Evolutionary conservation across 169 alveolate species (phyloP), one percentile per base, ranked within the genome.

Genomic region (Cryptosporidium bovis): DNA sequence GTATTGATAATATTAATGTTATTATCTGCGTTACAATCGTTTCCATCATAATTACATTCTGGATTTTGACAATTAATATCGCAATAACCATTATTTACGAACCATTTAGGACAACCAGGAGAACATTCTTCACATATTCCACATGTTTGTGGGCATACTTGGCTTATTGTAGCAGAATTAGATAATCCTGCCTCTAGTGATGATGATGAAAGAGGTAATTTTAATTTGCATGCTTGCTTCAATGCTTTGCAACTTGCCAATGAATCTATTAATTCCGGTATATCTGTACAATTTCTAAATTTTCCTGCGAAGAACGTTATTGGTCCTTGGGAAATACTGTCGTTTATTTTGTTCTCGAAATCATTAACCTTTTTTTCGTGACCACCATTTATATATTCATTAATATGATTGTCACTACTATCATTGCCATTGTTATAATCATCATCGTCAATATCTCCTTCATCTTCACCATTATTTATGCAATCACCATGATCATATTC

Each of bases 401-500:
- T 50, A 27, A 18, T 62, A 56, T 1, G 12, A 18, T 5, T 4
- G 20, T 46, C 64, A 15, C 13, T 15, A 36, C 46, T 13, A 46
- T 65, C 36, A 56, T 53, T 29, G n/a, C 16, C 8, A 6, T 16
- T 6, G 44, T 2, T 16, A 4, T 66, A 4, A 0, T 69, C 82
- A 1, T 18, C 44, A 12, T 20, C 64, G 8, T 12, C 7, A 13
- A 20, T 4, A 6, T 13, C 82, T 67, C 64, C 48, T 36, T 51
- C 65, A 6, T 24, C 51, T 33, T 83, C 66, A 6, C 53, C 62
- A 53, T 84, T 65, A 44, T 83, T 90, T 10, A 77, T 83, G 64
- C 94, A 91, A 68, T 91, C 94, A 1, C 94, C 94, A 36, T 71
- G 55, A 69, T 91, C 94, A 66, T 51, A 82, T n/a, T 68, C 84